Evolutionary conservation across 495 filamentous ascomycete species (phyloP), one percentile per base, ranked within the genome.

Genomic region (Daldinia decipiens): DNA sequence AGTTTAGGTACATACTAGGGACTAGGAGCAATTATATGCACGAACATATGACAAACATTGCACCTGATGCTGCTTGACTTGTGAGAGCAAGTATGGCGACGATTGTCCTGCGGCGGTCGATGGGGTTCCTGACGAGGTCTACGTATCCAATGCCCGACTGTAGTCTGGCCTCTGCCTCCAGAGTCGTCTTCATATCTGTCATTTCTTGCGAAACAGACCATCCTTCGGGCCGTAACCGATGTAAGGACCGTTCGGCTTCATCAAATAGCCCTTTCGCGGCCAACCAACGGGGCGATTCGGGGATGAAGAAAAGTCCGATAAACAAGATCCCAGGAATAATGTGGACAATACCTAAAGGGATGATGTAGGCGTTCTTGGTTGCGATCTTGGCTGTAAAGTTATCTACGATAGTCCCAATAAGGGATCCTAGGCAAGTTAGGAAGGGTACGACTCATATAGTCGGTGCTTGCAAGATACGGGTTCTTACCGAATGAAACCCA

Each of bases 201-300:
- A 88, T 73, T 63, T 90, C 87, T 8, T 70, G 71, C 0, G 80
- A 77, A 27, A 86, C 80, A 19, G 83, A 75, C 31, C 79, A 74
- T 36, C 78, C 78, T 27, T 47, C 38, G 8, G 87, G 85, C 24
- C 86, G 72, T 50, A 86, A 76, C 75, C 82, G 83, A 19, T 64
- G 62, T 47, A 88, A 79, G 0, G 84, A 72, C 64, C 78, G 81
- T 56, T 75, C 77, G 21, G 86, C 88, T 55, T 85, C 77, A 4
- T 84, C 85, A n/a, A 78, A 60, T 43, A 79, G 79, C 6, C 83
- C 82, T 43, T 81, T 77, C 50, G 82, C 81, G 39, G 89, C 79
- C 32, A 91, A 79, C 88, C 89, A 91, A 39, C 89, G 84, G 0
- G 89, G 89, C 5, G 85, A 87, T 68, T 90, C 88, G 8, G 88